These are phyloP conservation scores for Scheffersomyces stambukii DNA, from an alignment of 1,139 yeast genomes.

Conservation along the genomic window DNA sequence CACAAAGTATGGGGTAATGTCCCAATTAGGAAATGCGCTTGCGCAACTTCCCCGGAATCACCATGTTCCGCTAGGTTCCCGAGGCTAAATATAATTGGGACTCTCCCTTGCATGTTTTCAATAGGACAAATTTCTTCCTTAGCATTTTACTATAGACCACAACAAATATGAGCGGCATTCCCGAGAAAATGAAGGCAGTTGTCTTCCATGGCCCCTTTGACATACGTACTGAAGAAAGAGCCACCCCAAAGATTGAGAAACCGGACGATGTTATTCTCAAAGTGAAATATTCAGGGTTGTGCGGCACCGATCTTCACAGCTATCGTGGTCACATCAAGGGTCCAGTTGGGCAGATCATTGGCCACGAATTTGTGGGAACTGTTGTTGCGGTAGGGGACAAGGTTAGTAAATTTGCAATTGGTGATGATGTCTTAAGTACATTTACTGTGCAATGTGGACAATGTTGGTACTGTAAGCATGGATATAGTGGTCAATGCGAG, in stretches of 20 bases:
- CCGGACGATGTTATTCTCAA: slow-evolving; percentile 50
- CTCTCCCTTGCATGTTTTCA: neutral
- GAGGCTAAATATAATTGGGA: neutral
- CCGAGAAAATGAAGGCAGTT: slow-evolving; percentile 48
- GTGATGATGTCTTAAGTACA: slow-evolving; percentile 46
- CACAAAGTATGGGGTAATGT: neutral
- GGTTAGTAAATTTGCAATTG: slow-evolving; percentile 31
- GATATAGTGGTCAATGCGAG: slow-evolving; percentile 50
- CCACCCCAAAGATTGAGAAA: slow-evolving; percentile 37
- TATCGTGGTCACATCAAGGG: slow-evolving; percentile 53
- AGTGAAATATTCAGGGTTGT: slow-evolving; percentile 51
- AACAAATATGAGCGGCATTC: slow-evolving; percentile 10
- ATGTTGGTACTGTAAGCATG: slow-evolving; percentile 53
- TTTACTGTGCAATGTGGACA: slow-evolving; percentile 55
- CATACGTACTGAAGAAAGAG: slow-evolving; percentile 38
- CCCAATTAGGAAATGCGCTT: neutral
- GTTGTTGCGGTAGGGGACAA: slow-evolving; percentile 34
- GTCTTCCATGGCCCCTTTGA: slow-evolving; percentile 50
- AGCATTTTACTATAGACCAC: neutral
- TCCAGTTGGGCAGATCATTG: slow-evolving; percentile 36
- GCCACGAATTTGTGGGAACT: slow-evolving; percentile 49
- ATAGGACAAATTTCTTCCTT: neutral
- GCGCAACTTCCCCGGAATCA: slow-evolving; percentile 1
- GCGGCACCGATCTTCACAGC: slow-evolving; percentile 62
- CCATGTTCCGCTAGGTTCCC: neutral